Base-by-base conservation (phyloP, 1,139 yeast species). In the Pichia sp. region DNA sequence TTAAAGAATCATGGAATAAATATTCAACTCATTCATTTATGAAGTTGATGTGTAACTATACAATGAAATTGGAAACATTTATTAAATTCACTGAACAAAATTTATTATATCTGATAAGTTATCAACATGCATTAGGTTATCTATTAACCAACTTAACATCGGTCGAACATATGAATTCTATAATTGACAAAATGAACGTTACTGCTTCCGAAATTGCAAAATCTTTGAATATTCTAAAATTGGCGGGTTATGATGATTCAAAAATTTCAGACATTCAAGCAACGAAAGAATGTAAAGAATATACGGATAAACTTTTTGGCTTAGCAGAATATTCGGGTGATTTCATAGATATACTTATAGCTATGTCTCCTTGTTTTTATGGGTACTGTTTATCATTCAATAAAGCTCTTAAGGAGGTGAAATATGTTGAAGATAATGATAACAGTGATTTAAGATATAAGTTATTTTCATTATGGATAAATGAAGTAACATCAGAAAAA, bases 301-400 rank as follows among this genome's bases (percentile, higher is more conserved):
- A 87, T 64, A 78, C 87, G 42, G 71, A 83, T 45, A 86, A 81
- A 58, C 71, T 87, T 53, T 63, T 75, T 44, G 73, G 77, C 39
- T 69, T 83, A 10, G 84, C 85, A 2, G 68, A 70, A 36, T 74
- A 73, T 42, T 73, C 76, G 19, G 85, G 83, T 62, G 85, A 83
- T 76, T 67, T 83, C 41, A 87, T 84, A 28, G 60, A 61, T 16
- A 75, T 84, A 48, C 79, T 80, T 55, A 76, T 83, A 8, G 87
- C 95, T 0, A 68, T 87, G 49, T 78, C 90, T 2, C 95, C 96
- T 0, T 87, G 96, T 66, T 69, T 86, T 44, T 78, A 83, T 64
- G 96, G 96, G 1, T 86, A 47, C 28, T 28, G 36, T 25, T 8
- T 14, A 11, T 22, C 42, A 25, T 39, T 28, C 14, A 39, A 14